phyloP scores from a whole-genome alignment of 257 asterid species.

The Nemophila menziesii region DNA sequence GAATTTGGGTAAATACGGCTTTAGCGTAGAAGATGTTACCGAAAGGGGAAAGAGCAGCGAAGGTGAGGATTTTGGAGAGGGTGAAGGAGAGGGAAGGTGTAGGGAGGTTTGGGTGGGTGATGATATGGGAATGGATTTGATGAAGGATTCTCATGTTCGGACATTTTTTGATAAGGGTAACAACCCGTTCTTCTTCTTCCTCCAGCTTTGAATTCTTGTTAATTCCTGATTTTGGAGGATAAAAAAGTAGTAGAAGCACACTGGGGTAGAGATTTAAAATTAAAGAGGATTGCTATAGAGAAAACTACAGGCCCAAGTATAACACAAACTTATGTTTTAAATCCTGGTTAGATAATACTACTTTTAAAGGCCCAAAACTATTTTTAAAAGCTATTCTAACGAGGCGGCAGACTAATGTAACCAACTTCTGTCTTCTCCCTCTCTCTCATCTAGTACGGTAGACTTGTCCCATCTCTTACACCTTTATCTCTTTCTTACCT shows the following conservation, averaged over 20 bases:
- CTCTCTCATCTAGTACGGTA: no score
- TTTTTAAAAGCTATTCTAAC: no score
- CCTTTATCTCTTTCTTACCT: no score
- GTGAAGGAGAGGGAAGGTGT: constrained; percentile 27
- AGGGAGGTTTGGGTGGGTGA: constrained; percentile 32
- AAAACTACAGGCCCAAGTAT: no score
- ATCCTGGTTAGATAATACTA: no score
- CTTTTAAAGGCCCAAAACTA: no score
- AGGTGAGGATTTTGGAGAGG: constrained; percentile 51
- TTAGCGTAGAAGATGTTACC: constrained; percentile 41
- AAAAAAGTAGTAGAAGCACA: not conserved
- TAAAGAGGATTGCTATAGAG: no score
- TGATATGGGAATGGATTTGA: constrained; percentile 54
- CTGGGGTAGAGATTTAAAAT: no score
- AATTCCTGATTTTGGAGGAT: not conserved
- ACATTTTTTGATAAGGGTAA: constrained; percentile 43
- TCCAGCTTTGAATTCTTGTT: constrained; percentile 5
- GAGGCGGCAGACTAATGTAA: no score
- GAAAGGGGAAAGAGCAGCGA: constrained; percentile 37
- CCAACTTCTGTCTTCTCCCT: no score
- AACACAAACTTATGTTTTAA: no score
- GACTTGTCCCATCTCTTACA: no score
- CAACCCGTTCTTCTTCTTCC: constrained; percentile 40
- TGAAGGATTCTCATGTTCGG: constrained; percentile 45
- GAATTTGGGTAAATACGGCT: constrained; percentile 32